Evolutionary conservation across 1,139 yeast species (phyloP).

Genomic region (Pichia sp.): DNA sequence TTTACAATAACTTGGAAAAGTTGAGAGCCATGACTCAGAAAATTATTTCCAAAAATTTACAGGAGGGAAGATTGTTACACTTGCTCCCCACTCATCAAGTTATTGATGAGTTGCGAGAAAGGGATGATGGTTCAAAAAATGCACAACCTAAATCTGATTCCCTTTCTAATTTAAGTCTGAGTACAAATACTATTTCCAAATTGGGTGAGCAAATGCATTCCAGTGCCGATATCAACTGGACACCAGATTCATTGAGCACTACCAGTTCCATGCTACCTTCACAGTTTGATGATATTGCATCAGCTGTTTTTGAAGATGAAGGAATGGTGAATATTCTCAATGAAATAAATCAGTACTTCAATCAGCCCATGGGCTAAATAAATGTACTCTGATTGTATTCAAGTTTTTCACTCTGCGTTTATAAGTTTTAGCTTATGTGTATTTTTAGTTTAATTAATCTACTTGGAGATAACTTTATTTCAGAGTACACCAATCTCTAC

Average conservation of each 20-base stretch:
- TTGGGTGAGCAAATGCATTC: neutral
- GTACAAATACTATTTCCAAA: neutral
- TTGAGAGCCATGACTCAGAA: slow-evolving; percentile 6
- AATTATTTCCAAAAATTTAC: slow-evolving; percentile 6
- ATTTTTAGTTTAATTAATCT: no score
- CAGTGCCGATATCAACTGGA: neutral
- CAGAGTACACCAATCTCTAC: slow-evolving; percentile 59
- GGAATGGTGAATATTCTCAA: slow-evolving; percentile 5
- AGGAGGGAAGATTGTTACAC: slow-evolving; percentile 10
- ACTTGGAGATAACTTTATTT: slow-evolving; percentile 15
- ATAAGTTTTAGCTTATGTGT: no score
- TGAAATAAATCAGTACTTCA: slow-evolving; percentile 7
- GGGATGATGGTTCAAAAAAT: neutral
- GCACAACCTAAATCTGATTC: neutral
- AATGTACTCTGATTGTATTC: neutral
- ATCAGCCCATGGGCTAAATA: neutral
- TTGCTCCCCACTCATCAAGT: slow-evolving; percentile 5
- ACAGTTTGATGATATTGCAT: slow-evolving; percentile 4
- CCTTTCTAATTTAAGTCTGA: neutral
- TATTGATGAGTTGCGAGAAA: neutral
- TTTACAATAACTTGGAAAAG: slow-evolving; percentile 6
- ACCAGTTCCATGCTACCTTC: neutral
- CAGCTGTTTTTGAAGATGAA: slow-evolving; percentile 8
- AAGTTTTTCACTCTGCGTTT: neutral
- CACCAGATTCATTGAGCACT: neutral